These are phyloP conservation scores for Lactarius deliciosus DNA, from an alignment of 768 basidiomycete species.

Conservation along the genomic window DNA sequence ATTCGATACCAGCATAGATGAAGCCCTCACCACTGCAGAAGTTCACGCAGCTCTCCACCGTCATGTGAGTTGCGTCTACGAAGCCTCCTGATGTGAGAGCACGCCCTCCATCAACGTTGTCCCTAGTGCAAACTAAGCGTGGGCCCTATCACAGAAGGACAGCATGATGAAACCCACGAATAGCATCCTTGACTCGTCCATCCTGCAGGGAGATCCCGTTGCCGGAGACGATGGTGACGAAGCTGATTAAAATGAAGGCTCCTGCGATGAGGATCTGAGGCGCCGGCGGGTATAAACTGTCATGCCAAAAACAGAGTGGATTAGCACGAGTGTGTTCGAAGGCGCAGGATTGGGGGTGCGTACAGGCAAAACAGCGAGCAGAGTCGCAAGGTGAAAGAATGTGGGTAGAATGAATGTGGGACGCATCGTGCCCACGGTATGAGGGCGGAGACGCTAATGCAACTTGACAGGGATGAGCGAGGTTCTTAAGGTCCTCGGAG, in stretches of 20 bases:
- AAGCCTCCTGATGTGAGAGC: slow-evolving; percentile 53
- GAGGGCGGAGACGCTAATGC: slow-evolving; percentile 11
- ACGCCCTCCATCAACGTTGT: slow-evolving; percentile 53
- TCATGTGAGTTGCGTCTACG: slow-evolving; percentile 54
- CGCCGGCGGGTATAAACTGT: slow-evolving; percentile 10
- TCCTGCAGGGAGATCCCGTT: slow-evolving; percentile 44
- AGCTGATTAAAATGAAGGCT: slow-evolving; percentile 6
- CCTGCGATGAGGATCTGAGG: slow-evolving; percentile 1
- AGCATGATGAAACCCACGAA: slow-evolving; percentile 43
- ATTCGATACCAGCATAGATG: slow-evolving; percentile 72
- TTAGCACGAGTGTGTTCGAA: not conserved
- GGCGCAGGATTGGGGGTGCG: not conserved
- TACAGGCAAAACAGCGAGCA: slow-evolving; percentile 9
- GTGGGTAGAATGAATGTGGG: slow-evolving; percentile 9
- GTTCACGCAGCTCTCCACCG: slow-evolving; percentile 51
- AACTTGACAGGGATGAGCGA: not conserved
- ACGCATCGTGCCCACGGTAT: slow-evolving; percentile 23
- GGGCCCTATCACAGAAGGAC: not conserved
- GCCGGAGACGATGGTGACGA: slow-evolving; percentile 13
- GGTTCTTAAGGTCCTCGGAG: slow-evolving; percentile 19
- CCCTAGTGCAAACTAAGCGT: slow-evolving; percentile 44
- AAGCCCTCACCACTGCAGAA: slow-evolving; percentile 49
- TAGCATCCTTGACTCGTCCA: slow-evolving; percentile 65
- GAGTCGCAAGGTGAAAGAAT: slow-evolving; percentile 8
- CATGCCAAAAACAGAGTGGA: not conserved